phyloP scores from a whole-genome alignment of 2,329 filamentous ascomycete species.

The Malbranchea zuffiana region DNA sequence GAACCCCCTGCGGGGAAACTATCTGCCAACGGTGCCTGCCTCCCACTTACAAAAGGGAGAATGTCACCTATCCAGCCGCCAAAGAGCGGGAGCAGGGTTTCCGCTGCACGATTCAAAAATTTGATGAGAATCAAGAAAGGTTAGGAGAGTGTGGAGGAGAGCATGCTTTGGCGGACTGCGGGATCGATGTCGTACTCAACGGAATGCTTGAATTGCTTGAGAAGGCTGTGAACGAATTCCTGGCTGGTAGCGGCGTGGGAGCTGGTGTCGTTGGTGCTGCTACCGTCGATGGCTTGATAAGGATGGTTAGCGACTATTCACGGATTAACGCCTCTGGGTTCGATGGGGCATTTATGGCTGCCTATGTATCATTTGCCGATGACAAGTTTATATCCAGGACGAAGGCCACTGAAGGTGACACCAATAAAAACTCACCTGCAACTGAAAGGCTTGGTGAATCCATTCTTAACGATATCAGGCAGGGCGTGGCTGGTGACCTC shows the following conservation, averaged over 20 bases:
- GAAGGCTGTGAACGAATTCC: constrained; percentile 19
- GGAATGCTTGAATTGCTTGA: constrained; percentile 57
- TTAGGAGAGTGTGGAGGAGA: constrained; percentile 54
- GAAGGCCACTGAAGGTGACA: constrained; percentile 51
- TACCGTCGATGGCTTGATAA: constrained; percentile 41
- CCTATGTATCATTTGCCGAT: constrained; percentile 7
- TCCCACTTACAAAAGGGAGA: constrained; percentile 48
- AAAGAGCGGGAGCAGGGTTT: constrained; percentile 59
- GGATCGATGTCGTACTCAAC: constrained; percentile 61
- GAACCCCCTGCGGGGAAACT: constrained; percentile 70
- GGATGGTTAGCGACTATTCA: background rate
- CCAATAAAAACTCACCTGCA: constrained; percentile 42
- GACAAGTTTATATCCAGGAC: constrained; percentile 59
- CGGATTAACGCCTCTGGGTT: background rate
- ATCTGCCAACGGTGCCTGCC: constrained; percentile 69
- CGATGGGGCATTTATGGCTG: constrained; percentile 1
- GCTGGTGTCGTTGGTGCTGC: constrained; percentile 34
- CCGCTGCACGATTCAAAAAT: constrained; percentile 46
- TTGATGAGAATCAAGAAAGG: background rate
- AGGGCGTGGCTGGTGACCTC: constrained; percentile 55
- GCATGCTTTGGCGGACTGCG: constrained; percentile 68
- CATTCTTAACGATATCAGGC: constrained; percentile 49
- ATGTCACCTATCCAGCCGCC: constrained; percentile 67
- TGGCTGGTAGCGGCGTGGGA: constrained; percentile 25
- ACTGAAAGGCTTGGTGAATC: constrained; percentile 33